These are phyloP conservation scores for Lasiosphaeriaceae sp. DNA, from an alignment of 495 filamentous ascomycete genomes.

Conservation along the genomic window DNA sequence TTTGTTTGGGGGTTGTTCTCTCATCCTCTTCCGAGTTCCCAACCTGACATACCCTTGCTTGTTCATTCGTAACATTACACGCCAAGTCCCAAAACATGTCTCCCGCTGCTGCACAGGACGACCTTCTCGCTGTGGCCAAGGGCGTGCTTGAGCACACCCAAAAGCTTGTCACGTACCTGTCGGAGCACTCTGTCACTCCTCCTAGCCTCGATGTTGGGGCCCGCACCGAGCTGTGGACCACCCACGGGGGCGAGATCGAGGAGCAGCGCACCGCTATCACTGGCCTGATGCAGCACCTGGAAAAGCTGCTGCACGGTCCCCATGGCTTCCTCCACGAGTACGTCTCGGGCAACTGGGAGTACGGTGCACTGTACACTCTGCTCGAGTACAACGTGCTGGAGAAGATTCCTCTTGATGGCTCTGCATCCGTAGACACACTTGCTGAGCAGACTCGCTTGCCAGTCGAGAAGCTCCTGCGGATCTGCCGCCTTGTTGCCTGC, in stretches of 20 bases:
- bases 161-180: background rate
- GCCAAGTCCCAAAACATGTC: too few relatives aligned
- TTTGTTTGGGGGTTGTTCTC: too few relatives aligned
- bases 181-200: background rate
- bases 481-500: background rate
- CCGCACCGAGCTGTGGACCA: background rate
- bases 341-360: background rate
- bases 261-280: background rate
- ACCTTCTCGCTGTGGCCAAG: background rate
- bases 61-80: too few relatives aligned
- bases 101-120: background rate
- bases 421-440: background rate
- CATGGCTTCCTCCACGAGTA: background rate
- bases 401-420: background rate
- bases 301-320: background rate
- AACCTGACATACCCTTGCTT: too few relatives aligned
- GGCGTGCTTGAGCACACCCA: background rate
- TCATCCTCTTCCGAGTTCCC: too few relatives aligned
- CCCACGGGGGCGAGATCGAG: background rate
- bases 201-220: background rate
- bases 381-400: background rate
- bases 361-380: background rate
- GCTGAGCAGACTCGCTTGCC: background rate
- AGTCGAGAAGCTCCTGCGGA: background rate
- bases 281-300: background rate